Percentiles rank a stretch among this genome's conserved stretches.
These are phyloP conservation scores for Arthrobotrys megalospora DNA, from an alignment of 2,329 filamentous ascomycete genomes.

Conservation along the genomic window DNA sequence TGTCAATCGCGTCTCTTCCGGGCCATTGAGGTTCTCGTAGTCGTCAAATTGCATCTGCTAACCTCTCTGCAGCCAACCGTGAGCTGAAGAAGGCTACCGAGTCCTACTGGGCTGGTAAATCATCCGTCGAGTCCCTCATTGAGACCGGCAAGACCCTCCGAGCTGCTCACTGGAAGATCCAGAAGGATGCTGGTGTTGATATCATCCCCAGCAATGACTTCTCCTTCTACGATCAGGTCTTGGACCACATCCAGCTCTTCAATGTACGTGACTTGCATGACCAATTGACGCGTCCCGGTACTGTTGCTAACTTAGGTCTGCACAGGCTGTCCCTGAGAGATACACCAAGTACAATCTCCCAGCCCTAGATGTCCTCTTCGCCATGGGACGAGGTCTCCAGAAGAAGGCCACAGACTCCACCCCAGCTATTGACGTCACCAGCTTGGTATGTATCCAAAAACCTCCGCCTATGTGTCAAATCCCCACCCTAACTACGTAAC, in stretches of 20 bases:
- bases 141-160: slow-evolving; percentile 96
- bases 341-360: slow-evolving; percentile 92
- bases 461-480: not conserved
- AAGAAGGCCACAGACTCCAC: slow-evolving; percentile 75
- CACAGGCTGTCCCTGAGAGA: slow-evolving; percentile 87
- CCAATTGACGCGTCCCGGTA: slow-evolving; percentile 54
- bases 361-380: slow-evolving; percentile 96
- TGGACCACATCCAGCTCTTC: slow-evolving; percentile 86
- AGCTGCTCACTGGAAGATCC: slow-evolving; percentile 98
- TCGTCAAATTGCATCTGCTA: slow-evolving; percentile 39
- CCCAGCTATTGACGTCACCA: slow-evolving; percentile 84
- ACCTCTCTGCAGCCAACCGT: slow-evolving; percentile 76
- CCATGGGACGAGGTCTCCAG: slow-evolving; percentile 99
- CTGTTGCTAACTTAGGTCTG: slow-evolving; percentile 59
- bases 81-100: slow-evolving; percentile 99
- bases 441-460: slow-evolving; percentile 72
- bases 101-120: slow-evolving; percentile 96
- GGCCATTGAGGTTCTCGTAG: slow-evolving; percentile 39
- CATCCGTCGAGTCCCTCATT: slow-evolving; percentile 90
- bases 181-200: slow-evolving; percentile 97
- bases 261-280: slow-evolving; percentile 7
- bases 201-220: slow-evolving; percentile 99
- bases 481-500: slow-evolving; percentile 29
- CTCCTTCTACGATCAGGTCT: slow-evolving; percentile 97
- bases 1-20: slow-evolving; percentile 43